Percentiles rank a stretch among this genome's conserved stretches.
These are phyloP conservation scores for Oemleria cerasiformis DNA, from an alignment of 306 rosid genomes.

Conservation along the genomic window DNA sequence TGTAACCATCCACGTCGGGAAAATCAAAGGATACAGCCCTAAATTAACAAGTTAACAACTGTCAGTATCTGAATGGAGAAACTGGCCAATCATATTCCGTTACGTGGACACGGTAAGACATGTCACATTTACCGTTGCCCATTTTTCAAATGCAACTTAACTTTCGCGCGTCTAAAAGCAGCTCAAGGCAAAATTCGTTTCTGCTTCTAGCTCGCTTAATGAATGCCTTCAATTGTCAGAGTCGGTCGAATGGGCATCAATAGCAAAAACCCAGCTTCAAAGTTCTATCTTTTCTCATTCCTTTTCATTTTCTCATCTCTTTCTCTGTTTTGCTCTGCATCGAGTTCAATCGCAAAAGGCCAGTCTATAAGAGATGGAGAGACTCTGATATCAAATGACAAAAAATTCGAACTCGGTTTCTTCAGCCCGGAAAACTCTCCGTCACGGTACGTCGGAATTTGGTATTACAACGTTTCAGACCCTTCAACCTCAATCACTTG, in stretches of 20 bases:
- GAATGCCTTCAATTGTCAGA: background rate
- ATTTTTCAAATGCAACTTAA: too few species aligned
- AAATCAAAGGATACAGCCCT: too few species aligned
- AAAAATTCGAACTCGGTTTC: slow-evolving; percentile 61
- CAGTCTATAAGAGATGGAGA: slow-evolving; percentile 32
- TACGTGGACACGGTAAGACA: too few species aligned
- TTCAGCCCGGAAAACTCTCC: slow-evolving; percentile 39
- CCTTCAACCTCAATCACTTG: slow-evolving; percentile 24
- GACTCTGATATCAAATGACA: slow-evolving; percentile 30
- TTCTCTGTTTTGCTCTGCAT: slow-evolving; percentile 35
- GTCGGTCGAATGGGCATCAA: slow-evolving; percentile 21
- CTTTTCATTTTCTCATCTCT: slow-evolving; percentile 22
- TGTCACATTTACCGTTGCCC: too few species aligned
- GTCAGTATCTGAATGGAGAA: too few species aligned
- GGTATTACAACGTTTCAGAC: slow-evolving; percentile 46
- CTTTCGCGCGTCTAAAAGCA: background rate
- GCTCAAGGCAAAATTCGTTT: background rate
- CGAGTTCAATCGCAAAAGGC: slow-evolving; percentile 31
- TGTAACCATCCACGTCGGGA: too few species aligned
- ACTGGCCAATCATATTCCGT: too few species aligned
- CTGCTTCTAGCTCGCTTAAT: background rate
- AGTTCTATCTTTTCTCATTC: background rate
- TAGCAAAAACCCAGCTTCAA: slow-evolving; percentile 14
- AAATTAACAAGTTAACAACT: too few species aligned
- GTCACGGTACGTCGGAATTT: slow-evolving; percentile 61